Evolutionary conservation across 768 basidiomycete genomes (phyloP), one percentile per base, ranked within the genome.

Genomic region (Holtermannia corniformis): DNA sequence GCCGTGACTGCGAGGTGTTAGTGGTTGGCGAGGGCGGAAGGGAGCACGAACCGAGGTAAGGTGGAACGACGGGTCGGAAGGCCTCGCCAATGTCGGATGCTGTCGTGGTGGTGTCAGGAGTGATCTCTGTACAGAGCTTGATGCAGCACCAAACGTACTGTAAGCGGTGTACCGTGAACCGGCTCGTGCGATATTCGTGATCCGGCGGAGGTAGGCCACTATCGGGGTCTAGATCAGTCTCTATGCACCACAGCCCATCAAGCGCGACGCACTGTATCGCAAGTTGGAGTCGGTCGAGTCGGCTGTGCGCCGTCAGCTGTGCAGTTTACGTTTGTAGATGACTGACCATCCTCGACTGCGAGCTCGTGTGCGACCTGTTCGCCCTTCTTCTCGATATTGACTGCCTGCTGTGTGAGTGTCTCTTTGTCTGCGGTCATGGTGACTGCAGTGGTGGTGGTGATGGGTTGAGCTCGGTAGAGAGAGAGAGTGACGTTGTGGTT

Each of bases 31-130:
- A 21, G 3, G 13, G 27, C 27, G 49, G 4, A 44, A 12, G 41
- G 44, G 3, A 24, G 45, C 12, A 64, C 67, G 53, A 41, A 64
- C 67, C 67, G 22, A 69, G 37, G 27, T 49, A 63, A n/a, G 71
- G 71, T 0, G 61, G 58, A 5, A 71, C 71, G 28, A 72, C 62
- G 10, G 71, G 71, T 45, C 72, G 52, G 65, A 73, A 73, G 0
- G 70, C 69, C 52, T 73, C 72, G 50, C 72, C 72, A 3, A 72
- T 55, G 46, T 73, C 72, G 27, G 61, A 62, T 1, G 72, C 68
- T 65, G 53, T 56, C 37, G 14, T 27, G 11, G 10, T 23, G 11
- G 43, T 4, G n/a, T n/a, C n/a, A n/a, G n/a, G 13, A 10, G 19
- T 12, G 27, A 51, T 16, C 11, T 7, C 23, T 19, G 16, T 13